A percentile compares a stretch with the other conserved stretches of the same genome.
These are phyloP conservation scores for Sarocladiaceae sp. DNA, from an alignment of 2,329 filamentous ascomycete genomes.

Conservation along the genomic window DNA sequence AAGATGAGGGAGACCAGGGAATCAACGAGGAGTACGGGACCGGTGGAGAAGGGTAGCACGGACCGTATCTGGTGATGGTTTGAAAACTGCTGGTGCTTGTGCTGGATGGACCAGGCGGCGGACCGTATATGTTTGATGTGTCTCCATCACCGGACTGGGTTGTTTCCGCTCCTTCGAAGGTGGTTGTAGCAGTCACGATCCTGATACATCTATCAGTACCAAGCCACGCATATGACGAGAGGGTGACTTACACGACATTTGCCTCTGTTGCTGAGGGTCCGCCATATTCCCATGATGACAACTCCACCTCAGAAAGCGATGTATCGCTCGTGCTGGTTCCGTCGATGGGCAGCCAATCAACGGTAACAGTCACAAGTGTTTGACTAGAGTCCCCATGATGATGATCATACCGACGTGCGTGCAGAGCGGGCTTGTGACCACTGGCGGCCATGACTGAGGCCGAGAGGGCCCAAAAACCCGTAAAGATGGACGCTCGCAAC, in stretches of 20 bases:
- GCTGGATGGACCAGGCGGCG: background rate
- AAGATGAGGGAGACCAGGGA: background rate
- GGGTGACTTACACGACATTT: background rate
- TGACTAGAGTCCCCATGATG: background rate
- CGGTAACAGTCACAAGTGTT: conserved; percentile 1
- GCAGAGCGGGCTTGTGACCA: background rate
- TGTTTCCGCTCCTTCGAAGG: background rate
- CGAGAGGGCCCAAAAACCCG: background rate
- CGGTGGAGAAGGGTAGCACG: background rate
- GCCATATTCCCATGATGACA: background rate
- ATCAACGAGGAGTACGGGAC: too few relatives aligned
- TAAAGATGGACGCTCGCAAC: background rate
- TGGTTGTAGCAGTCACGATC: conserved; percentile 1
- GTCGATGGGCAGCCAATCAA: background rate
- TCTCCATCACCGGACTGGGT: background rate
- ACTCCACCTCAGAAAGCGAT: background rate
- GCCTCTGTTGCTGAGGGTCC: background rate
- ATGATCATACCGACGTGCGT: background rate
- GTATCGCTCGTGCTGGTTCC: background rate
- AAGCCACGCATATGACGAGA: background rate
- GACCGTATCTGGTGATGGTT: background rate
- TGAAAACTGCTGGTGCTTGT: background rate
- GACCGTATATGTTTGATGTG: background rate
- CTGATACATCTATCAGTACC: background rate
- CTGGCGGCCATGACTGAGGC: background rate